Conservation (phyloP, 345 rosid genomes). For the Lagerstroemia speciosa region DNA sequence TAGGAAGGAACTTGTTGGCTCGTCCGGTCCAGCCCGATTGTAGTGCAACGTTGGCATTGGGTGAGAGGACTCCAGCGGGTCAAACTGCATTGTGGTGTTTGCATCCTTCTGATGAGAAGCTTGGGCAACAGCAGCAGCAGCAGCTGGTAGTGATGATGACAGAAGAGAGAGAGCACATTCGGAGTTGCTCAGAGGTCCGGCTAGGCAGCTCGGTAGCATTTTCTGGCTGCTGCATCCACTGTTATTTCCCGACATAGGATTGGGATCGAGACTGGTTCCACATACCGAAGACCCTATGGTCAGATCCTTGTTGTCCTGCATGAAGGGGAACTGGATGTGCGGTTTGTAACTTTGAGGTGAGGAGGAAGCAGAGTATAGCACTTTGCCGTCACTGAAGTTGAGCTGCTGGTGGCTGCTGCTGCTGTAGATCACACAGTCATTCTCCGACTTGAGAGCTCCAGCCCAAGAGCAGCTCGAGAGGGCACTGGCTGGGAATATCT, state of each 20-base stretch:
- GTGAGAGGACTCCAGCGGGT: conserved; percentile 25
- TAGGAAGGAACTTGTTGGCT: conserved; percentile 20
- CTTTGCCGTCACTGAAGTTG: conserved; percentile 26
- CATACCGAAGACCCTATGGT: conserved; percentile 22
- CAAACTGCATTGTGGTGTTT: conserved; percentile 31
- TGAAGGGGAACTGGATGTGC: conserved; percentile 37
- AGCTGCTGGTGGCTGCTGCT: conserved; percentile 17
- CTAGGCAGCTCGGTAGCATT: conserved; percentile 23
- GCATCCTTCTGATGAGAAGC: conserved; percentile 22
- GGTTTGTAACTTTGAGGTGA: conserved; percentile 20
- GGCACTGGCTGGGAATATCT: conserved; percentile 23
- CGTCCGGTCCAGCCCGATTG: conserved; percentile 21
- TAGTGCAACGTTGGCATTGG: conserved; percentile 31
- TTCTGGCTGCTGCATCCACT: conserved; percentile 27
- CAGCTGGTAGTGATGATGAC: conserved; percentile 48
- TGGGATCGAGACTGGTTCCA: conserved; percentile 19
- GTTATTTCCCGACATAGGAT: conserved; percentile 11
- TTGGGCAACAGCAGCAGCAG: conserved; percentile 23
- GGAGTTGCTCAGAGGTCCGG: conserved; percentile 19
- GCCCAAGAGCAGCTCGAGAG: conserved; percentile 30
- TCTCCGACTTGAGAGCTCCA: conserved; percentile 28
- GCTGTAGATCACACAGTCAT: conserved; percentile 18
- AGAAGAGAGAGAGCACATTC: conserved; percentile 83
- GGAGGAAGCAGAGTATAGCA: conserved; percentile 20
- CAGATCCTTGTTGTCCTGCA: conserved; percentile 24